These are phyloP conservation scores for Yamadazyma scolyti DNA, from an alignment of 805 yeast genomes.

Conservation along the genomic window DNA sequence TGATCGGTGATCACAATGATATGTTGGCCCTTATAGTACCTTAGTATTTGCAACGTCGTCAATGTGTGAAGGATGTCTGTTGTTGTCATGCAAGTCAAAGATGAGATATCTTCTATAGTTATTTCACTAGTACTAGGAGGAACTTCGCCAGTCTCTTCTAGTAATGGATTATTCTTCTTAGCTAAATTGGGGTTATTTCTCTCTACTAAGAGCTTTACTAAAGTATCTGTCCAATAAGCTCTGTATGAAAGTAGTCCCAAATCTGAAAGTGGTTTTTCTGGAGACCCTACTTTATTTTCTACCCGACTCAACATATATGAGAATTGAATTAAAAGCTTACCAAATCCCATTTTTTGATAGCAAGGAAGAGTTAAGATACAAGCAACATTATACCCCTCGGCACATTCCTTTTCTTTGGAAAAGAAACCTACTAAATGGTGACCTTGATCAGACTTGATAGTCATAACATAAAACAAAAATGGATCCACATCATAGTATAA, in stretches of 20 bases:
- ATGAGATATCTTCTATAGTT: slow-evolving; percentile 87
- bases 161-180: slow-evolving; percentile 36
- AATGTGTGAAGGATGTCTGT: slow-evolving; percentile 92
- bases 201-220: slow-evolving; percentile 71
- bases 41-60: slow-evolving; percentile 82
- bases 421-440: slow-evolving; percentile 96
- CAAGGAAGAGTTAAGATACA: slow-evolving; percentile 96
- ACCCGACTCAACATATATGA: slow-evolving; percentile 86
- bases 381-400: slow-evolving; percentile 93
- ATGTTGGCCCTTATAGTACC: slow-evolving; percentile 95
- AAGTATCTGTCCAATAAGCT: slow-evolving; percentile 93
- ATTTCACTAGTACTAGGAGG: slow-evolving; percentile 47
- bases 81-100: slow-evolving; percentile 90
- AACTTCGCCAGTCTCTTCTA: no score
- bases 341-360: slow-evolving; percentile 93
- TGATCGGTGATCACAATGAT: slow-evolving; percentile 82
- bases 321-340: slow-evolving; percentile 86
- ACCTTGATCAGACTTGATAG: slow-evolving; percentile 81
- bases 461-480: slow-evolving; percentile 93
- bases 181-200: slow-evolving; percentile 36
- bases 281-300: slow-evolving; percentile 91
- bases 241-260: slow-evolving; percentile 89
- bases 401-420: slow-evolving; percentile 94
- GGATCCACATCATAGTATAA: slow-evolving; percentile 98
- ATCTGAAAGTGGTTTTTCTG: slow-evolving; percentile 96